Evolutionary conservation across 495 filamentous ascomycete species (phyloP).

Genomic region (Trichoderma asperelloides): DNA sequence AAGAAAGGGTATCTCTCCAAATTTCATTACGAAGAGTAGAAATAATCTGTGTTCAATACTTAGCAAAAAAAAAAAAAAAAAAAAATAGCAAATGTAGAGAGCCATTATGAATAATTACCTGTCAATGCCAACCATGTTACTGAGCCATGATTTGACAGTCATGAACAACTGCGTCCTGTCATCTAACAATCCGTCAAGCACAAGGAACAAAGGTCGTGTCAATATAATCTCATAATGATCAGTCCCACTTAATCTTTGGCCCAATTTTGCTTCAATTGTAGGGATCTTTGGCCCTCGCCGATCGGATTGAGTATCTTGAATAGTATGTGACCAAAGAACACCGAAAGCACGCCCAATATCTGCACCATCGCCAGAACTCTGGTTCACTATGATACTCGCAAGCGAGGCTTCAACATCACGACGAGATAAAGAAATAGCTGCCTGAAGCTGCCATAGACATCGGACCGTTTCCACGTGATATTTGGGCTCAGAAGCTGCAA

Average conservation of each 20-base stretch:
- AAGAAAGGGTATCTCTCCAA: conserved; percentile 47
- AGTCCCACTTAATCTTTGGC: conserved; percentile 37
- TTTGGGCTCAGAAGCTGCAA: conserved; percentile 73
- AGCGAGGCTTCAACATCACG: conserved; percentile 71
- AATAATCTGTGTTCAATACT: conserved; percentile 37
- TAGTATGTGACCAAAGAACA: conserved; percentile 71
- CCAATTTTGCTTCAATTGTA: conserved; percentile 40
- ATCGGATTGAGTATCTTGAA: conserved; percentile 49
- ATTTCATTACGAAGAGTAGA: conserved; percentile 45
- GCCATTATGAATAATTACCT: conserved; percentile 34
- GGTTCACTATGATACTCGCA: conserved; percentile 58
- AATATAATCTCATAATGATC: conserved; percentile 61
- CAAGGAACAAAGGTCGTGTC: conserved; percentile 69
- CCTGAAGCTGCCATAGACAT: conserved; percentile 76
- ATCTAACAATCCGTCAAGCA: conserved; percentile 70
- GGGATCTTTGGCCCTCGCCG: conserved; percentile 39
- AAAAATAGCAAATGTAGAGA: neutral
- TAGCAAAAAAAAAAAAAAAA: too few relatives aligned
- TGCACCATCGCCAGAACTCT: conserved; percentile 38
- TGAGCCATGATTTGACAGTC: conserved; percentile 74
- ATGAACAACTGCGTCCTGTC: conserved; percentile 65
- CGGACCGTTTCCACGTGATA: conserved; percentile 89
- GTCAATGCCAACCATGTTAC: conserved; percentile 58
- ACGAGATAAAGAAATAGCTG: conserved; percentile 38
- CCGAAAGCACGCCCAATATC: conserved; percentile 57